phyloP scores from a whole-genome alignment of 371 early-diverging fungal species.

The Funneliformis caledonium region DNA sequence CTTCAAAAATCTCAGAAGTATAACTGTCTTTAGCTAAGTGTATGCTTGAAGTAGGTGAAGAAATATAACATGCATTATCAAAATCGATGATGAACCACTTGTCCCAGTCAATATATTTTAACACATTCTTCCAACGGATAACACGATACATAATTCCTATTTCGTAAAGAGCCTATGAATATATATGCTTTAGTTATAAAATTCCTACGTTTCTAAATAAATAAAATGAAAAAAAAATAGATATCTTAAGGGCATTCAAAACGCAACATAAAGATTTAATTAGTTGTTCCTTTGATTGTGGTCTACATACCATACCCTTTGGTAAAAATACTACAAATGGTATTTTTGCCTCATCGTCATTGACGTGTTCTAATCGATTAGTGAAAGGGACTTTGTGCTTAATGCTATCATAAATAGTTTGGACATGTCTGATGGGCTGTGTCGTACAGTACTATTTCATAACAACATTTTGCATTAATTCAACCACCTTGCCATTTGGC shows the following conservation, averaged over 20 bases:
- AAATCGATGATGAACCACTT: slow-evolving; percentile 29
- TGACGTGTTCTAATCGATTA: slow-evolving; percentile 12
- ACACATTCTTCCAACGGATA: slow-evolving; percentile 20
- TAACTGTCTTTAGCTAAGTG: slow-evolving; percentile 25
- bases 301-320: slow-evolving; percentile 24
- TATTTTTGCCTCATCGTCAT: background rate
- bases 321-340: slow-evolving; percentile 27
- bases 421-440: background rate
- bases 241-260: slow-evolving; percentile 16
- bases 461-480: slow-evolving; percentile 17
- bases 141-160: background rate
- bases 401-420: background rate
- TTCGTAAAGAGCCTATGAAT: slow-evolving; percentile 4
- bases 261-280: slow-evolving; percentile 25
- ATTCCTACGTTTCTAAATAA: background rate
- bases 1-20: slow-evolving; percentile 29
- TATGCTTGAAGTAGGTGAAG: slow-evolving; percentile 1
- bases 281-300: slow-evolving; percentile 30
- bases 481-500: background rate
- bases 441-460: background rate
- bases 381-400: slow-evolving; percentile 26
- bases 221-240: slow-evolving; percentile 12
- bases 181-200: background rate
- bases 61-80: slow-evolving; percentile 8
- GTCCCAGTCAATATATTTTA: slow-evolving; percentile 21